Percentiles rank a stretch among this genome's conserved stretches.
Conservation (phyloP, 75 land plant genomes). For the Pinus taeda region DNA sequence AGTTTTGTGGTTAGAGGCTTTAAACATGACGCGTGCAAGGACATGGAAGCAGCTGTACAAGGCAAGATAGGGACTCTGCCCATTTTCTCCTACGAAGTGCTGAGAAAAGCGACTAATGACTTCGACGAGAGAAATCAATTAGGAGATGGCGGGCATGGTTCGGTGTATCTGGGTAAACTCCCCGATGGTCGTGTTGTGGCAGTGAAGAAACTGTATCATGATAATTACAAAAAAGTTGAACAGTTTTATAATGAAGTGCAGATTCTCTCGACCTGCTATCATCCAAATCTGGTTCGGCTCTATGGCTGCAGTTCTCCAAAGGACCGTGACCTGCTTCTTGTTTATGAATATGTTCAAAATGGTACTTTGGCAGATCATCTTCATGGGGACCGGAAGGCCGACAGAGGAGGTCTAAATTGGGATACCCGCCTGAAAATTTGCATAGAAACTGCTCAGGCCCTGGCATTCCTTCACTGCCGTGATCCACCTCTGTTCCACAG, state of each 20-base stretch:
- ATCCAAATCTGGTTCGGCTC: constrained; percentile 36
- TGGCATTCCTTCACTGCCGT: constrained; percentile 28
- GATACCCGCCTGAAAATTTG: constrained; percentile 23
- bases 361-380: constrained; percentile 38
- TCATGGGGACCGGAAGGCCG: background rate
- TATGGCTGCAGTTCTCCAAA: constrained; percentile 47
- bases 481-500: constrained; percentile 20
- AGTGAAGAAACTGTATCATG: constrained; percentile 6
- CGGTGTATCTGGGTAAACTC: constrained; percentile 13
- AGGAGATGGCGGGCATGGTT: constrained; percentile 19
- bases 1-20: background rate
- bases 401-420: constrained; percentile 13
- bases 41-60: background rate
- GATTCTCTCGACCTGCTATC: constrained; percentile 35
- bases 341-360: constrained; percentile 47
- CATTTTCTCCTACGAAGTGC: constrained; percentile 10
- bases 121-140: constrained; percentile 20
- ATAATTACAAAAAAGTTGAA: constrained; percentile 1
- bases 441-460: constrained; percentile 32
- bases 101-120: constrained; percentile 14
- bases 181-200: constrained; percentile 13
- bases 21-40: background rate
- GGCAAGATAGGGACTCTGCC: background rate
- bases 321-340: constrained; percentile 29
- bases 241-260: constrained; percentile 22